Evolutionary conservation across 352 stramenopile genomes (phyloP).

Genomic region (Pythium monospermum): DNA sequence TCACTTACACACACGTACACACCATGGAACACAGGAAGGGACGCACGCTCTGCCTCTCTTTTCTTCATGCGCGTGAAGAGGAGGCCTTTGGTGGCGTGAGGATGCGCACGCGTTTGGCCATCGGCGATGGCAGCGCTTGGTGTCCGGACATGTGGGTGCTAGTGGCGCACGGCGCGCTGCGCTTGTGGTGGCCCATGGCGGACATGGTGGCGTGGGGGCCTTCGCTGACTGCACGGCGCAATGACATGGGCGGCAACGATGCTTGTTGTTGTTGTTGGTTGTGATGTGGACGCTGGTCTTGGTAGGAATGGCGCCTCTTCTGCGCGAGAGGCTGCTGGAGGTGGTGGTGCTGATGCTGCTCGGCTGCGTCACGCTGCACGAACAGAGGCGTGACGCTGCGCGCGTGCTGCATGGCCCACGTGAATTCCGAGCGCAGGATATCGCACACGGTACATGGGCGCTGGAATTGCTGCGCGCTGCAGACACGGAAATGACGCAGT

Average conservation of each 20-base stretch:
- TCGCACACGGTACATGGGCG: conserved; percentile 27
- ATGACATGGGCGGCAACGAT: not conserved
- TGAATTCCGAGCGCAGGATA: conserved; percentile 24
- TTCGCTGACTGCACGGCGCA: conserved; percentile 18
- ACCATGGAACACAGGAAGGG: not conserved
- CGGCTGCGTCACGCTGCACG: conserved; percentile 1
- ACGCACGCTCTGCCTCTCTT: too few relatives aligned
- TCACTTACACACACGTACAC: not conserved
- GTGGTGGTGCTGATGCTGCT: conserved; percentile 3
- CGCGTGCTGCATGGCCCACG: conserved; percentile 32
- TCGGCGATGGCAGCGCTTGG: conserved; percentile 1
- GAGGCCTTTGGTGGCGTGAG: conserved; percentile 11
- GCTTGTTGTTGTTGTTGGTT: too few relatives aligned
- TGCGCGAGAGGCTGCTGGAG: not conserved
- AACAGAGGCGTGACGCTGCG: conserved; percentile 35
- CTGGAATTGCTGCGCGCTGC: conserved; percentile 24
- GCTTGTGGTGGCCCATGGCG: conserved; percentile 15
- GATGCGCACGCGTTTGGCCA: conserved; percentile 19
- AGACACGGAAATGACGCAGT: conserved; percentile 44
- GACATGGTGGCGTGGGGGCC: conserved; percentile 15
- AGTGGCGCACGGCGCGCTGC: not conserved
- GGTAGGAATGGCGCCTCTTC: conserved; percentile 15
- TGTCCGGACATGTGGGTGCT: not conserved
- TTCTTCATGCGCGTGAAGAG: too few relatives aligned
- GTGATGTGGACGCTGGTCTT: too few relatives aligned